Conservation (phyloP, 176 grass and related monocot species). For the Sorghum bicolor region Sorghum_bicolor_NCBIv3 NC_012871.2:61505001-61505500, state of each 20-base stretch:
- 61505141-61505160: not conserved
- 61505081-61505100: not conserved
- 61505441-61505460: not conserved
- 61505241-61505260: conserved; percentile 16
- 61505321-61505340: conserved; percentile 32
- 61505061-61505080: conserved; percentile 5
- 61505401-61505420: not conserved
- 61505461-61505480: not conserved
- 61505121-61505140: no score
- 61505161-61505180: not conserved
- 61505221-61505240: not conserved
- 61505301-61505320: conserved; percentile 39
- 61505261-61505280: no score
- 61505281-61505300: not conserved
- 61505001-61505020: not conserved
- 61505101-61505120: no score
- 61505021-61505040: conserved; percentile 20
- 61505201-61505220: not conserved
- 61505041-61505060: not conserved
- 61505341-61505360: not conserved
- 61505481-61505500: not conserved
- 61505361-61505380: not conserved
- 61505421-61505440: not conserved
- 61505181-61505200: not conserved
- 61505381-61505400: not conserved